Percentiles rank a stretch among this genome's conserved stretches.
These are phyloP conservation scores for Ceratocystis variospora DNA, from an alignment of 2,329 filamentous ascomycete species.

Conservation along the genomic window DNA sequence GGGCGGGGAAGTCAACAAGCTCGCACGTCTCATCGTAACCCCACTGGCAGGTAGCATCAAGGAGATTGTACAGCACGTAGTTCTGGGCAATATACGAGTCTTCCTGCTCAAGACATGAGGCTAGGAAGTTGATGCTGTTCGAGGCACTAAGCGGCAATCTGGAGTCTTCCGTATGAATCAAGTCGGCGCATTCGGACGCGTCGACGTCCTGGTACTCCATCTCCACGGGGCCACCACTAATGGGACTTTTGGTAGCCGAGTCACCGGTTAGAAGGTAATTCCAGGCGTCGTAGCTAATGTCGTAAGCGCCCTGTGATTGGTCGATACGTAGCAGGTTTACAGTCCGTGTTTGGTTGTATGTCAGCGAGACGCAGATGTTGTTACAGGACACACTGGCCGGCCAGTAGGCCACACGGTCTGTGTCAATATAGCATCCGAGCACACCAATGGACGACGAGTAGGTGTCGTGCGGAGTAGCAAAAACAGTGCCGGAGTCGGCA, in stretches of 20 bases:
- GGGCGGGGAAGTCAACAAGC: constrained; percentile 31
- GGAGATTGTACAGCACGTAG: constrained; percentile 40
- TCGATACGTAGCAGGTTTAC: constrained; percentile 47
- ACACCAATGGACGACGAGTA: constrained; percentile 46
- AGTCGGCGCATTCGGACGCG: constrained; percentile 34
- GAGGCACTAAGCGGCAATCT: constrained; percentile 41
- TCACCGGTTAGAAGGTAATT: constrained; percentile 42
- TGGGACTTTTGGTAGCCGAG: constrained; percentile 34
- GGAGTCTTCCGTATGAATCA: constrained; percentile 36
- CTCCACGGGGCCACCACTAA: constrained; percentile 35
- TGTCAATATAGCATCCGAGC: constrained; percentile 46
- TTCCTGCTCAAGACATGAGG: constrained; percentile 32
- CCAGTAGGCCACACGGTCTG: constrained; percentile 49
- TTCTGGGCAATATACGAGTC: constrained; percentile 40
- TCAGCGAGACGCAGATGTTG: constrained; percentile 43
- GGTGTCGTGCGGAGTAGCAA: constrained; percentile 40
- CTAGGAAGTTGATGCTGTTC: constrained; percentile 44
- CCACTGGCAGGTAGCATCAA: constrained; percentile 36
- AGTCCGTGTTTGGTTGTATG: constrained; percentile 31
- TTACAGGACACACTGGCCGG: constrained; percentile 39
- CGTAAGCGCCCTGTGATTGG: constrained; percentile 41
- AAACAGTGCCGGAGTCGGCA: constrained; percentile 25
- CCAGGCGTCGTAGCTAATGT: constrained; percentile 49
- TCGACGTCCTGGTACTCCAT: constrained; percentile 39
- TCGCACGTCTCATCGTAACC: constrained; percentile 40